phyloP scores from a whole-genome alignment of 768 basidiomycete species.

The Leccinum rimulosum region DNA sequence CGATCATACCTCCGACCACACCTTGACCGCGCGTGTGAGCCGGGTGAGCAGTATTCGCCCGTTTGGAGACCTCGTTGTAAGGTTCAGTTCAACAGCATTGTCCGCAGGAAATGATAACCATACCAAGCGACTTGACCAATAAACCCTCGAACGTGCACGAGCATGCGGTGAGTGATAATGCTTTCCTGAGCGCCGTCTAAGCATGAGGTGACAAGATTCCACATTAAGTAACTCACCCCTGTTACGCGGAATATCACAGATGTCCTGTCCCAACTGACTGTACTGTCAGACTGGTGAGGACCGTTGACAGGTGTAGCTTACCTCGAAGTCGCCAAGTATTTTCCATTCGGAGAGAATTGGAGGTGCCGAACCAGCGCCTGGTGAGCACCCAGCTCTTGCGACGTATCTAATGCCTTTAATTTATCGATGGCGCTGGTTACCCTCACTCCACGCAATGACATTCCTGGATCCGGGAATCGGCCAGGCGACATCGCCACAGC shows the following conservation, averaged over 20 bases:
- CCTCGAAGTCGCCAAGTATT: constrained; percentile 54
- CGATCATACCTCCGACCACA: constrained; percentile 47
- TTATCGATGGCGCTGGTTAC: constrained; percentile 41
- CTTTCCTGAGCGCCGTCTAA: constrained; percentile 34
- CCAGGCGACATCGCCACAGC: constrained; percentile 28
- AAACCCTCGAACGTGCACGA: constrained; percentile 52
- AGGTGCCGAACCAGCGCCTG: constrained; percentile 51
- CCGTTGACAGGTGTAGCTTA: constrained; percentile 16
- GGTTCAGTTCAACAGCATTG: constrained; percentile 4
- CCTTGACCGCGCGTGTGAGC: constrained; percentile 47
- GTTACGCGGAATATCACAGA: constrained; percentile 49
- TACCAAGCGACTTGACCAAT: constrained; percentile 56
- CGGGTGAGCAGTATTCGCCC: constrained; percentile 46
- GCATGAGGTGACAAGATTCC: constrained; percentile 8
- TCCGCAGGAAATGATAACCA: neutral
- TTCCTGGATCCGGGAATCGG: constrained; percentile 32
- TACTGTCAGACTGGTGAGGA: constrained; percentile 6
- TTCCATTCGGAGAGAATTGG: constrained; percentile 55
- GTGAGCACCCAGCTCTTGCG: constrained; percentile 45
- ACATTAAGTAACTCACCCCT: constrained; percentile 35
- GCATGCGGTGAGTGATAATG: constrained; percentile 43
- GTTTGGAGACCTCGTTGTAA: constrained; percentile 43
- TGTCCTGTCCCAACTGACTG: constrained; percentile 47
- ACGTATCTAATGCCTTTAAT: constrained; percentile 37
- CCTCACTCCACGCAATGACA: constrained; percentile 39